Base-by-base conservation (phyloP, 225 moss, liverwort and hornwort genomes). In the Rhytidiadelphus loreus region DNA sequence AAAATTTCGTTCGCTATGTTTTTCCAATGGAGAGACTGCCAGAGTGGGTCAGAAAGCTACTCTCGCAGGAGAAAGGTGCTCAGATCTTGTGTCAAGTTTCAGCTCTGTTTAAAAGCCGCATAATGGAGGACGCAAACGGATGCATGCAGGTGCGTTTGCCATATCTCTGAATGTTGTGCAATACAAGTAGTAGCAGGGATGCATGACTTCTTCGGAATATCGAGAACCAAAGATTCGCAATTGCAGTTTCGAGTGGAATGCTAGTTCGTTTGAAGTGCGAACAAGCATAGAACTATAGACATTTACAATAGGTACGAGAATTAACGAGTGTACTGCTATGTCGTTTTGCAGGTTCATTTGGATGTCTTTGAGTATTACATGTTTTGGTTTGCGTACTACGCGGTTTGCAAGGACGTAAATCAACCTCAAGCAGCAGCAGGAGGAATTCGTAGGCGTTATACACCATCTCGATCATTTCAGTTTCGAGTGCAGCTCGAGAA, bases 351-450 rank as follows among this genome's bases (percentile, higher is more conserved):
- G 95, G 95, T 95, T 89, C 95, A 93, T 87, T 92, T 95, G 92
- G 95, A 95, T 85, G 95, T 95, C 76, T 95, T 95, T 91, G 95
- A 95, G 91, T 95, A 95, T 85, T 95, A 94, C 87, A 95, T 95
- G 95, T 95, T 95, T 86, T 95, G 95, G 95, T 94, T 95, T 77
- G 89, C 95, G 39, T 95, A 95, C 83, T 95, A 95, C 78, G 95
- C 95, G 70, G 95, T 94, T 84, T 95, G 95, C 89, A 95, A 95
- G 90, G 95, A 95, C 80, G 82, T 87, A 50, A 93, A 90, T 74
- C 90, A 91, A 58, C 88, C 92, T 80, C 94, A 88, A 86, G 92
- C 88, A 83, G 92, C 90, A 79, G 88, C 79, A 87, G 91, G 65
- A 83, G 91, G 88, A 83, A 90, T 81, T 87, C 92, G 92, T 77